These are phyloP conservation scores for Xylariales sp. DNA, from an alignment of 2,329 filamentous ascomycete genomes.

Conservation along the genomic window DNA sequence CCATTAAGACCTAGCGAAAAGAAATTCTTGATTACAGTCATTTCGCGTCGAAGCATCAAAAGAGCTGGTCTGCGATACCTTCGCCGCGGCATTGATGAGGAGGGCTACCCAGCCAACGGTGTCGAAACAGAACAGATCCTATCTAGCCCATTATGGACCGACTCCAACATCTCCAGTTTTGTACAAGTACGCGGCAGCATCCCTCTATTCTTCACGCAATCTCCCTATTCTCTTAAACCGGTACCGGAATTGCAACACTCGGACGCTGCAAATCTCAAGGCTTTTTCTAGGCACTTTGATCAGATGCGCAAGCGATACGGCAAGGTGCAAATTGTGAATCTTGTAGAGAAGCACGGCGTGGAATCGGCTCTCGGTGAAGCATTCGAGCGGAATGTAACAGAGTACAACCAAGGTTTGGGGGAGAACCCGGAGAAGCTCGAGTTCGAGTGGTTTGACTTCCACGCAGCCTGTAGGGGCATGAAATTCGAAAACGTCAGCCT, in stretches of 20 bases:
- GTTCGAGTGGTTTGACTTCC: constrained; percentile 98
- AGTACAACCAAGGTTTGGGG: constrained; percentile 58
- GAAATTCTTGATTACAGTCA: constrained; percentile 75
- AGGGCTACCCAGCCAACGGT: constrained; percentile 81
- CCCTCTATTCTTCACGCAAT: constrained; percentile 91
- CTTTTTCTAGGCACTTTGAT: constrained; percentile 76
- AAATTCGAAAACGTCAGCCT: constrained; percentile 92
- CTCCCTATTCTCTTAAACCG: constrained; percentile 89
- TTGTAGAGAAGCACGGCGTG: constrained; percentile 84
- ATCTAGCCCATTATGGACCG: constrained; percentile 62
- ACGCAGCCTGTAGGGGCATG: constrained; percentile 89
- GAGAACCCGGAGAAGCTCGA: constrained; percentile 44
- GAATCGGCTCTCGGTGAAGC: constrained; percentile 75
- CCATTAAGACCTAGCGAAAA: constrained; percentile 41
- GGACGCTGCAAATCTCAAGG: constrained; percentile 69
- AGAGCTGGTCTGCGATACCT: constrained; percentile 87
- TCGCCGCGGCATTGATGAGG: constrained; percentile 83
- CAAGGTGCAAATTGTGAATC: constrained; percentile 69
- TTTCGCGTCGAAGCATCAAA: constrained; percentile 84
- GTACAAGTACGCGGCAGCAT: constrained; percentile 87
- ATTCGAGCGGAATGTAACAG: constrained; percentile 65
- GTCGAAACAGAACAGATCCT: constrained; percentile 96
- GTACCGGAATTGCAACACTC: constrained; percentile 80
- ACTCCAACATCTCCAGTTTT: constrained; percentile 71
- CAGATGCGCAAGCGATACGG: constrained; percentile 68